These are phyloP conservation scores for Coniochaeta sp. DNA, from an alignment of 2,329 filamentous ascomycete species.

Conservation along the genomic window DNA sequence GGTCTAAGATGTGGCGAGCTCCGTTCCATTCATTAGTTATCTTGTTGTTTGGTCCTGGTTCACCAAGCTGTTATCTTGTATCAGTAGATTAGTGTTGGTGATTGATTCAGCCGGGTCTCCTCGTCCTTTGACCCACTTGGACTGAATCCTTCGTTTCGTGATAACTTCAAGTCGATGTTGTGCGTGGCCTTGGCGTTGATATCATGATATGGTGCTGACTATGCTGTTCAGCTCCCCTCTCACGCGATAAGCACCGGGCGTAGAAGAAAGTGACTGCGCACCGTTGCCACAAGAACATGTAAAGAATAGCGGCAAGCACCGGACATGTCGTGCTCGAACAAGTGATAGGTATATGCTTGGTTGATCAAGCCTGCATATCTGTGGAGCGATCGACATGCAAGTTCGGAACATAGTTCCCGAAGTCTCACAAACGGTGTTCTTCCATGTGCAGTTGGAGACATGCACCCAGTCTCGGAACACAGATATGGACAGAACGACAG, in stretches of 20 bases:
- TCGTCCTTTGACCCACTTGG: background rate
- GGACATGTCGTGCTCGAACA: too few relatives aligned
- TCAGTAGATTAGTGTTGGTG: too few relatives aligned
- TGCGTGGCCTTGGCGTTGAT: background rate
- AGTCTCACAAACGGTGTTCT: background rate
- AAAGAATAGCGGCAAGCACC: too few relatives aligned
- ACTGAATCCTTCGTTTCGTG: background rate
- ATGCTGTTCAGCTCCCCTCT: background rate
- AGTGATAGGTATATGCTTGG: background rate
- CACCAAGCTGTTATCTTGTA: too few relatives aligned
- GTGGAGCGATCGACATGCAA: background rate
- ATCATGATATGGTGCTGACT: background rate
- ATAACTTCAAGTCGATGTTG: background rate
- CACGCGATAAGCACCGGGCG: background rate
- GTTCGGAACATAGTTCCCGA: background rate
- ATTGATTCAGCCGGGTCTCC: background rate
- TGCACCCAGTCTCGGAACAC: background rate
- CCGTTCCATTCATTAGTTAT: background rate
- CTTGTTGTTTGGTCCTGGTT: background rate
- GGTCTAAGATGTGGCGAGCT: background rate
- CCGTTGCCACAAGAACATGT: background rate
- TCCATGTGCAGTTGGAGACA: background rate
- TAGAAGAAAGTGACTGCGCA: too few relatives aligned
- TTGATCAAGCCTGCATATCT: background rate
- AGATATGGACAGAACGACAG: background rate